Evolutionary conservation across 192 early-diverging fungal genomes (phyloP).

Genomic region (Umbelopsis vinacea): DNA sequence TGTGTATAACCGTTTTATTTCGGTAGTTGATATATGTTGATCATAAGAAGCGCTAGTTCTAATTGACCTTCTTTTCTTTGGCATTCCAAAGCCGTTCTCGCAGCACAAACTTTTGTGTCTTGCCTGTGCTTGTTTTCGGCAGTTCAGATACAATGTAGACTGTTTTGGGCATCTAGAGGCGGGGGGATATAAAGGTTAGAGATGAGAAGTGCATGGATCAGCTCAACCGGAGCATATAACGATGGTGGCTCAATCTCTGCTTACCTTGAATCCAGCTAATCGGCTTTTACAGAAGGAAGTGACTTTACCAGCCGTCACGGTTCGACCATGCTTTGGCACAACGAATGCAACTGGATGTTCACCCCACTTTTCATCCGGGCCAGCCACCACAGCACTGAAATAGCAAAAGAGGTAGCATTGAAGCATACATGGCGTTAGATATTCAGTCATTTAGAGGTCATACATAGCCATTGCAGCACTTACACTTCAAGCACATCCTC

Average conservation of each 20-base stretch:
- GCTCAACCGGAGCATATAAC: not conserved
- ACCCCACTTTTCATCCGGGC: constrained; percentile 62
- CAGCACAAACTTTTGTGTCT: constrained; percentile 59
- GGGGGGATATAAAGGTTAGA: too few relatives aligned
- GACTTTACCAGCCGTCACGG: constrained; percentile 30
- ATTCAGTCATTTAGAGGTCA: too few relatives aligned
- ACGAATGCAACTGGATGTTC: constrained; percentile 64
- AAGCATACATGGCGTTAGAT: not conserved
- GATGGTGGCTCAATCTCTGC: not conserved
- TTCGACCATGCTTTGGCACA: constrained; percentile 45
- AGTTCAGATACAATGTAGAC: constrained; percentile 51
- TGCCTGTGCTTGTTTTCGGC: constrained; percentile 54
- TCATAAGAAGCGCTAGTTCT: not conserved
- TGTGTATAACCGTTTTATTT: too few relatives aligned
- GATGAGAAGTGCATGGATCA: not conserved
- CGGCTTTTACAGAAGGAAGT: constrained; percentile 43
- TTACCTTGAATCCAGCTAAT: constrained; percentile 60
- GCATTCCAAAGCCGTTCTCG: constrained; percentile 54
- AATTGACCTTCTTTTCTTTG: constrained; percentile 41
- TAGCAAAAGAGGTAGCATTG: not conserved
- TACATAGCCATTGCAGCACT: not conserved
- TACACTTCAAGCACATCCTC: constrained; percentile 55
- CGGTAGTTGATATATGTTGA: too few relatives aligned
- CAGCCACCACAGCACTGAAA: constrained; percentile 54
- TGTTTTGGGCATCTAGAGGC: constrained; percentile 35